Evolutionary conservation across 164 flowering plant species (phyloP), one percentile per base, ranked within the genome.

Genomic region (Umbellularia californica): DNA sequence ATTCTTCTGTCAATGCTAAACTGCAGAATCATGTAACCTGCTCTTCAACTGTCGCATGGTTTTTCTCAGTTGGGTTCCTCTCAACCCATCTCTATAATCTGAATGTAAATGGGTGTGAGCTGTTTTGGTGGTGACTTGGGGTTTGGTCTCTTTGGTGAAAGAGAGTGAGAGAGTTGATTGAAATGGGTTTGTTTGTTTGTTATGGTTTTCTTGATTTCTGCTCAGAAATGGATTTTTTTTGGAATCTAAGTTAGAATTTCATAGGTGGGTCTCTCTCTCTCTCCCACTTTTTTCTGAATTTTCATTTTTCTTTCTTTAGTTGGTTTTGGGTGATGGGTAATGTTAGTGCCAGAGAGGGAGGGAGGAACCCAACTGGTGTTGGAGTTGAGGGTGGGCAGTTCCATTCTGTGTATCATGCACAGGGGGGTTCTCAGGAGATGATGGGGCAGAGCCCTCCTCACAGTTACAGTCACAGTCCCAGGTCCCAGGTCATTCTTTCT

Each of bases 381-480:
- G 84, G 80, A 68, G 62, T 77, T 69, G 76, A 76, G n/a, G 84
- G 75, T 28, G 73, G 71, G 23, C 77, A 70, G 63, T 74, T 65
- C 65, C 75, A 72, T n/a, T 35, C 70, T 20, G 74, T 71, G 10
- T 79, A 84, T 85, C 74, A 28, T 77, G 79, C 69, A 20, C 79
- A 66, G 22, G 77, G 74, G 52, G 82, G 69, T n/a, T 76, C 77
- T 60, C 58, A 72, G 30, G 90, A 82, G 58, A 50, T 82, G 84
- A 87, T 88, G 89, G 90, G 90, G 63, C 94, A 88, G 15, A 86
- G 92, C 68, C 96, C 96, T 62, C 96, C 95, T 79, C 82, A 84
- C 28, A 89, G 89, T 83, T 94, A 93, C 50, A 80, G 85, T 85
- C 97, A 24, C 25, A 24, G 25, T 24, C 25, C 25, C 97, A 91